Conservation (phyloP, 805 yeast species). For the Wickerhamiella kurtzmanii region DNA sequence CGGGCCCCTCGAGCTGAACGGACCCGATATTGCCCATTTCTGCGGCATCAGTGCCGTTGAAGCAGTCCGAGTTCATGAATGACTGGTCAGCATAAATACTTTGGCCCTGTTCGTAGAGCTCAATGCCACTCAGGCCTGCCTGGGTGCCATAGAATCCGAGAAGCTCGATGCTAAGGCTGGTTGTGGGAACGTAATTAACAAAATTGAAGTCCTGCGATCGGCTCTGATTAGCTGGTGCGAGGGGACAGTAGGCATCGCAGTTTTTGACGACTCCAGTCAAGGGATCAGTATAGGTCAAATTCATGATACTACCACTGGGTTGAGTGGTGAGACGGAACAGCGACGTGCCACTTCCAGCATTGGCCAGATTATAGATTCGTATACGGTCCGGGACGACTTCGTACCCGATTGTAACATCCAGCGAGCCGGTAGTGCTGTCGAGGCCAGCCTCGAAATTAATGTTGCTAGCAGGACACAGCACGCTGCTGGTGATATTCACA, state of each 20-base stretch:
- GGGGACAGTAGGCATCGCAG: constrained; percentile 89
- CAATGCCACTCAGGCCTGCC: constrained; percentile 61
- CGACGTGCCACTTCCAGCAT: constrained; percentile 33
- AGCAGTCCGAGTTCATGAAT: constrained; percentile 35
- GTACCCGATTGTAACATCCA: constrained; percentile 15
- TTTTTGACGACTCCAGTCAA: constrained; percentile 36
- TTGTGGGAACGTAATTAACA: constrained; percentile 50
- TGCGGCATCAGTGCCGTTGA: constrained; percentile 26
- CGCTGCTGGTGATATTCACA: constrained; percentile 14
- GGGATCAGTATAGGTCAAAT: constrained; percentile 74
- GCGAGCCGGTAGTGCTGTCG: constrained; percentile 11
- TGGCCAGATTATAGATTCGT: constrained; percentile 51
- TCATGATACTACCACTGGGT: constrained; percentile 85
- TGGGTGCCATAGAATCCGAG: constrained; percentile 53
- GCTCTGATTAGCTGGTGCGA: constrained; percentile 29
- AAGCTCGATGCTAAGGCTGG: constrained; percentile 49
- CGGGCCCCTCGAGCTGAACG: background rate
- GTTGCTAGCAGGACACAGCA: constrained; percentile 43
- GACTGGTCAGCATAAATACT: constrained; percentile 62
- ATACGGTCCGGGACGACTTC: constrained; percentile 52
- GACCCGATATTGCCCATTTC: background rate
- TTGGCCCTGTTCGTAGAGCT: constrained; percentile 46
- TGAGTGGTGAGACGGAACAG: constrained; percentile 58
- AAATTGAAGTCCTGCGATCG: constrained; percentile 69
- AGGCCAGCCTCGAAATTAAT: constrained; percentile 13